Base-by-base conservation (phyloP, 2,329 filamentous ascomycete genomes). In the Malbranchea cinnamomea region DNA sequence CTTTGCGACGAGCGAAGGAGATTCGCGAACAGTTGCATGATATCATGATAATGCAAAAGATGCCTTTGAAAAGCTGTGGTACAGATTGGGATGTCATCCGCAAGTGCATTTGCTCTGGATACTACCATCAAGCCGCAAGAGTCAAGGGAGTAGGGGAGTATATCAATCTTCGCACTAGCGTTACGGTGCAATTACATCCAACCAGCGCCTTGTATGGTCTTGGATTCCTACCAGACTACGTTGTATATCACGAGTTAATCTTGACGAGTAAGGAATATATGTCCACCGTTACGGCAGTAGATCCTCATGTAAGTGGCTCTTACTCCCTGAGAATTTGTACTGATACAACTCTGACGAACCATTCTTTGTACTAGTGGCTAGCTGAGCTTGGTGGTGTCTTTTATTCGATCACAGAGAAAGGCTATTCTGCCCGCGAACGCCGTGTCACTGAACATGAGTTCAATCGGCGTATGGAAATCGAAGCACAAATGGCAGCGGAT, bases 221-320 rank as follows among this genome's bases (percentile, higher is more conserved):
- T 1, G 89, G 89, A 3, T 91, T 93, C 54, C 71, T 93, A 14
- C 89, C 91, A 1, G 89, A 98, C 50, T 95, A 95, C 48, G 83
- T 98, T 30, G 75, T 98, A 23, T 98, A 98, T 56, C 89, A 98
- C 62, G 89, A 98, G 56, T 71, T 98, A 35, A 93, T 98, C 44
- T 71, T 98, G 37, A 98, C 89, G 0, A 82, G 77, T 34, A 94
- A 93, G 51, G 89, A 95, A 52, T 98, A 95, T 61, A 94, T 98
- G 74, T 91, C 82, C 3, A 93, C 83, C 4, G 89, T 98, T 6
- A 98, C 89, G 4, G 74, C 83, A 1, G 89, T 98, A 2, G 89
- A 98, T 52, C 87, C 89, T 30, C 83, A 91, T 50, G 57, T 60
- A 54, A 53, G 57, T 49, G n/a, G n/a, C n/a, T n/a, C n/a, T n/a